Evolutionary conservation across 768 basidiomycete species (phyloP).

Genomic region (Amanita jacksonii): DNA sequence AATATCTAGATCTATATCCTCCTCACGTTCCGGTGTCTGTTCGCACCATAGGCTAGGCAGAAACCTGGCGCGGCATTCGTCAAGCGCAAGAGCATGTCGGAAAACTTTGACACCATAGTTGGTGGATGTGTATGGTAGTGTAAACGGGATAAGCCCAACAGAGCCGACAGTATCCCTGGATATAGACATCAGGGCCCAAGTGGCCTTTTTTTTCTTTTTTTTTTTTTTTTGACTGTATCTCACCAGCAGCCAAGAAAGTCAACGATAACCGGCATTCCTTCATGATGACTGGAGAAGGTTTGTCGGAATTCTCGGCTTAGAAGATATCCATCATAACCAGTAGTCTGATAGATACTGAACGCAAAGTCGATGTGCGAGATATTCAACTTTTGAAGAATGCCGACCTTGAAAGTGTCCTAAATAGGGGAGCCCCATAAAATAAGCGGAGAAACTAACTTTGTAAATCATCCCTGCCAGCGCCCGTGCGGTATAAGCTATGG

Average conservation of each 20-base stretch:
- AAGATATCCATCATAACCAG: slow-evolving; percentile 19
- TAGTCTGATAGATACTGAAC: slow-evolving; percentile 22
- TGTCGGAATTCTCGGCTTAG: slow-evolving; percentile 24
- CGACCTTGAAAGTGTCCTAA: slow-evolving; percentile 14
- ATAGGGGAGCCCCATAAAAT: background rate
- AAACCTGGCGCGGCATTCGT: slow-evolving; percentile 45
- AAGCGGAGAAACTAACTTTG: too few species aligned
- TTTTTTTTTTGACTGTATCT: too few species aligned
- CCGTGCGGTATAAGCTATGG: too few species aligned
- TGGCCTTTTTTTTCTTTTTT: too few species aligned
- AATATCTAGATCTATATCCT: slow-evolving; percentile 16
- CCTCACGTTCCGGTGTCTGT: slow-evolving; percentile 16
- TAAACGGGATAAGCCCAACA: slow-evolving; percentile 33
- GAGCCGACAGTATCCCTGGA: slow-evolving; percentile 48
- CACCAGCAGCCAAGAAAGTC: slow-evolving; percentile 48
- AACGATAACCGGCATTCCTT: slow-evolving; percentile 26
- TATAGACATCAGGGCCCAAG: background rate
- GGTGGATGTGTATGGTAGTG: slow-evolving; percentile 37
- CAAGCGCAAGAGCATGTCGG: slow-evolving; percentile 46
- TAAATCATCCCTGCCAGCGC: too few species aligned
- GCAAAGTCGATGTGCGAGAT: slow-evolving; percentile 25
- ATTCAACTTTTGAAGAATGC: slow-evolving; percentile 21
- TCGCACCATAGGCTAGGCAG: slow-evolving; percentile 30
- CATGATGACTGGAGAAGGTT: slow-evolving; percentile 13
- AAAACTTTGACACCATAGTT: slow-evolving; percentile 38